Evolutionary conservation across 2,329 filamentous ascomycete genomes (phyloP).

Genomic region (Aspergillus unguis): DNA sequence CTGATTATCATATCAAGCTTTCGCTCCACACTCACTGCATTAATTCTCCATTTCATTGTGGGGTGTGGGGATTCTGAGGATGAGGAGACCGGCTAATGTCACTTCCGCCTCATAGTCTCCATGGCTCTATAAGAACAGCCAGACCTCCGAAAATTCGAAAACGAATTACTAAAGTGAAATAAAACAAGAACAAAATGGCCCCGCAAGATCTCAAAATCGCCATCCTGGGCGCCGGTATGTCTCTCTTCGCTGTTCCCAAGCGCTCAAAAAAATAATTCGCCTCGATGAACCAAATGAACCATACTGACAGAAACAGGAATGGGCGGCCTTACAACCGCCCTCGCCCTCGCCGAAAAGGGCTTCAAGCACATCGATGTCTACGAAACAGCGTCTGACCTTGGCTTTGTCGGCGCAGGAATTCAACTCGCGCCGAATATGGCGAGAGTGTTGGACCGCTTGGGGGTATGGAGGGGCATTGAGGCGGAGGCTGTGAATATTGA

Average conservation of each 20-base stretch:
- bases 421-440: conserved; percentile 81
- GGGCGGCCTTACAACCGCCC: conserved; percentile 69
- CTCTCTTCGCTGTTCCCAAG: neutral
- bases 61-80: conserved; percentile 14
- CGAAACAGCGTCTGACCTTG: conserved; percentile 68
- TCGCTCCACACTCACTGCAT: neutral
- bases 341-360: conserved; percentile 71
- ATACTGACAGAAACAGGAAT: conserved; percentile 50
- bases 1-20: neutral
- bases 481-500: conserved; percentile 67
- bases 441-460: conserved; percentile 68
- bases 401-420: conserved; percentile 81
- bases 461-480: conserved; percentile 68
- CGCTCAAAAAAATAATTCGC: neutral
- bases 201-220: conserved; percentile 42
- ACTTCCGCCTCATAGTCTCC: conserved; percentile 4
- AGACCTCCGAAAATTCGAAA: too few relatives aligned
- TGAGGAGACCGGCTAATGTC: conserved; percentile 13
- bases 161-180: neutral
- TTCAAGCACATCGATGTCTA: conserved; percentile 72
- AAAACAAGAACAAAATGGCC: conserved; percentile 21
- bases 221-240: conserved; percentile 46
- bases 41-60: conserved; percentile 8
- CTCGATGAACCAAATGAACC: neutral
- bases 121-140: too few relatives aligned